phyloP scores from a whole-genome alignment of 495 filamentous ascomycete genomes.

The Penicilliopsis zonata region DNA sequence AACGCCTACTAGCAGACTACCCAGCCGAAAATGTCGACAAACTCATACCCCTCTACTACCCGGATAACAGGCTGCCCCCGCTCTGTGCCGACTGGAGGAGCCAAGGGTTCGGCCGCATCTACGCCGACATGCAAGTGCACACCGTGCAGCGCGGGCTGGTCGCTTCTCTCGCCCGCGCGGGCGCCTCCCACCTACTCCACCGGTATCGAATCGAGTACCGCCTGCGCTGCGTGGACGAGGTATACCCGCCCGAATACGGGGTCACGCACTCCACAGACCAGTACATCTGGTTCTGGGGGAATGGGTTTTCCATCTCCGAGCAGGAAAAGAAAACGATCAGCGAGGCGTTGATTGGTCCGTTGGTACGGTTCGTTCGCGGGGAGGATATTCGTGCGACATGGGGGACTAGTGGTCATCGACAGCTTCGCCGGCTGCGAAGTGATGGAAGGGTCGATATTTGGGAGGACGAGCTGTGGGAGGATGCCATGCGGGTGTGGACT shows the following conservation, averaged over 20 bases:
- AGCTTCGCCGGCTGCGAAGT: constrained; percentile 27
- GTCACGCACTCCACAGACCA: constrained; percentile 46
- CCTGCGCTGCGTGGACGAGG: constrained; percentile 27
- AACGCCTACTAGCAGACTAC: constrained; percentile 42
- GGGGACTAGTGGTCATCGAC: constrained; percentile 12
- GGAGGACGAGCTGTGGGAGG: constrained; percentile 32
- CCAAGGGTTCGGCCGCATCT: constrained; percentile 43
- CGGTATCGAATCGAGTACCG: constrained; percentile 41
- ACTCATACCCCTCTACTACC: constrained; percentile 33
- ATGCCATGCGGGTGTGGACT: constrained; percentile 36
- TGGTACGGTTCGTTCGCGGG: constrained; percentile 32
- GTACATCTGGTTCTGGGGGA: constrained; percentile 46
- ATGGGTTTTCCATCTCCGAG: constrained; percentile 24
- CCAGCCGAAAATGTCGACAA: constrained; percentile 27
- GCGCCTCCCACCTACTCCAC: constrained; percentile 17
- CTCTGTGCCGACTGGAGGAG: constrained; percentile 18
- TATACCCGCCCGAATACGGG: constrained; percentile 36
- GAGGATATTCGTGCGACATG: constrained; percentile 20
- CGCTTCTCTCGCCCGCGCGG: constrained; percentile 16
- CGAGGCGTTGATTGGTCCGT: constrained; percentile 27
- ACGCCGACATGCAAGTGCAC: constrained; percentile 46
- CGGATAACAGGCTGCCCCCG: constrained; percentile 13
- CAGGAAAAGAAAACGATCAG: constrained; percentile 30
- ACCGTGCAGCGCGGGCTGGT: constrained; percentile 30
- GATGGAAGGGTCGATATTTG: constrained; percentile 35